A percentile compares a stretch with the other conserved stretches of the same genome.
These are phyloP conservation scores for Lactarius pseudohatsudake DNA, from an alignment of 768 basidiomycete species.

Conservation along the genomic window DNA sequence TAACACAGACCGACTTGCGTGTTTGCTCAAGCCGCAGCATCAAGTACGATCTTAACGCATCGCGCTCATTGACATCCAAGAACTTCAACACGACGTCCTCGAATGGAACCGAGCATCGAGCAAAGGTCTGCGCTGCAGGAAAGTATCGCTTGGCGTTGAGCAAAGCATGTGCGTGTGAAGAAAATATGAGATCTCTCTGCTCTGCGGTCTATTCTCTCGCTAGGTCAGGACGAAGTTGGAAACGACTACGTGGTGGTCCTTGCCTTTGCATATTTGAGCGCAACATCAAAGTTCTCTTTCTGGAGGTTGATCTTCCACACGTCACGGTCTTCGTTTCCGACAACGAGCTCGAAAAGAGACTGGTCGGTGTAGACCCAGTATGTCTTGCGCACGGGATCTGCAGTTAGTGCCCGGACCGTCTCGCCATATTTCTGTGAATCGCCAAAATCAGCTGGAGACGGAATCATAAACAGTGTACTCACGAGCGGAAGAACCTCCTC, in stretches of 20 bases:
- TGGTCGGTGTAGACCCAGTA: conserved; percentile 93
- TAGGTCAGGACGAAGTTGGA: neutral
- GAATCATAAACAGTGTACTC: conserved; percentile 32
- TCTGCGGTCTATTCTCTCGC: conserved; percentile 61
- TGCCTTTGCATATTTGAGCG: conserved; percentile 82
- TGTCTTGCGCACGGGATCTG: conserved; percentile 85
- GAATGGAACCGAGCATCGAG: conserved; percentile 83
- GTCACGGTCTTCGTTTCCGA: conserved; percentile 87
- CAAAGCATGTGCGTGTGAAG: conserved; percentile 76
- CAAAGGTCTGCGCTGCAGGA: conserved; percentile 89
- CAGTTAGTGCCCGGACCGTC: conserved; percentile 66
- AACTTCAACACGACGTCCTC: conserved; percentile 93
- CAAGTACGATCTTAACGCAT: conserved; percentile 87
- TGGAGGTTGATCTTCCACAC: conserved; percentile 91
- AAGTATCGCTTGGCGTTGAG: conserved; percentile 83
- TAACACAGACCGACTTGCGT: conserved; percentile 64
- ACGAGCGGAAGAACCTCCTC: conserved; percentile 84
- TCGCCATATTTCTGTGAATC: conserved; percentile 68
- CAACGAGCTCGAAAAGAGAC: conserved; percentile 83
- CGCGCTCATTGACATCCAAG: conserved; percentile 84
- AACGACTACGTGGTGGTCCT: neutral
- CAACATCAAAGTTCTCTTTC: conserved; percentile 72
- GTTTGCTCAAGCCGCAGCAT: conserved; percentile 85
- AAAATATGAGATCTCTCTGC: conserved; percentile 84
- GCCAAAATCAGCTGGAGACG: neutral